These are phyloP conservation scores for Yamadazyma siamensis DNA, from an alignment of 1,139 yeast species.

Conservation along the genomic window DNA sequence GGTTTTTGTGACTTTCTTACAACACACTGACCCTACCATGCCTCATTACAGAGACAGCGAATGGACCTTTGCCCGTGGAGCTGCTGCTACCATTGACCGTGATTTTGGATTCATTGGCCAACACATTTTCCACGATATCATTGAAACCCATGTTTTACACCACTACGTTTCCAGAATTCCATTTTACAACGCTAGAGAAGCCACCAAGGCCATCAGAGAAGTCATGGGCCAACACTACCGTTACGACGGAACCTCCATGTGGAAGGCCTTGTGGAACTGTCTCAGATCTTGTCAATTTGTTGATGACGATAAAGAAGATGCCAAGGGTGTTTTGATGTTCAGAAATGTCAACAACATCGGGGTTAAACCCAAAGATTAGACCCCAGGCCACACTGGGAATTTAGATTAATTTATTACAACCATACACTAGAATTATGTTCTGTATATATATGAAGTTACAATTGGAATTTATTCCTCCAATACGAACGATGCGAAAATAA, in stretches of 20 bases:
- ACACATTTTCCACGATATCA: conserved; percentile 81
- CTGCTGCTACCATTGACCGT: conserved; percentile 84
- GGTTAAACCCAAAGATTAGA: conserved; percentile 27
- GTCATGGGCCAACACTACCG: conserved; percentile 82
- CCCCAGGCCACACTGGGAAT: background rate
- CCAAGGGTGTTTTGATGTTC: conserved; percentile 71
- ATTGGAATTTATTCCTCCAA: background rate
- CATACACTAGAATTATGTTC: background rate
- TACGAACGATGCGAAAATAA: background rate
- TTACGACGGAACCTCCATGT: conserved; percentile 67
- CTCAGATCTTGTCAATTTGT: conserved; percentile 78
- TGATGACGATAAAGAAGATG: conserved; percentile 54
- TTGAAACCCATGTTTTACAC: conserved; percentile 86
- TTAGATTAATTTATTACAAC: background rate
- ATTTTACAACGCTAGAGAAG: conserved; percentile 80
- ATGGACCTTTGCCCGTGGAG: conserved; percentile 89
- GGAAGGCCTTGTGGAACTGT: conserved; percentile 67
- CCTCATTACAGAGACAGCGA: conserved; percentile 73
- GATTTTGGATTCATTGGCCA: conserved; percentile 80
- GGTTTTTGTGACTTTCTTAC: conserved; percentile 79
- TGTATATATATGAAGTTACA: background rate
- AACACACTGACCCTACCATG: conserved; percentile 77
- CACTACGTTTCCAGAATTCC: conserved; percentile 85
- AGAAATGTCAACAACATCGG: conserved; percentile 60
- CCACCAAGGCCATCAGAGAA: conserved; percentile 71